A percentile compares a stretch with the other conserved stretches of the same genome.
These are phyloP conservation scores for Gossypium arboreum DNA, from an alignment of 345 rosid species.

Conservation along the genomic window DNA sequence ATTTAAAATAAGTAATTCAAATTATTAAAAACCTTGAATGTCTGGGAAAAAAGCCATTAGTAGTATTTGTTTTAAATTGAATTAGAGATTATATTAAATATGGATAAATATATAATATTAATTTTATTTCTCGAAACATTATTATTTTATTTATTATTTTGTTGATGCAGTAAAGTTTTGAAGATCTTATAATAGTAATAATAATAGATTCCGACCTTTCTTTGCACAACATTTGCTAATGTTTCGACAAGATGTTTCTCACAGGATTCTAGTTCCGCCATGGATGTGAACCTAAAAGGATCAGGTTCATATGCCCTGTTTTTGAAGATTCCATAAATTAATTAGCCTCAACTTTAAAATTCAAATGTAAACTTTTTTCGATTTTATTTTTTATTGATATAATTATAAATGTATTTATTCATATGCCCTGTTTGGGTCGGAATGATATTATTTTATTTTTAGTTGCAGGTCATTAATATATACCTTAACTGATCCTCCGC, in stretches of 20 bases:
- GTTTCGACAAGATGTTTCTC: constrained; percentile 48
- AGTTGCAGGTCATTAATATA: neutral
- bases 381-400: too few species aligned
- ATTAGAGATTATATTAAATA: too few species aligned
- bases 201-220: constrained; percentile 37
- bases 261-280: constrained; percentile 18
- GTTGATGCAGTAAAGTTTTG: too few species aligned
- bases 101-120: too few species aligned
- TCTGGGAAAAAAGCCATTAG: too few species aligned
- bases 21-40: too few species aligned
- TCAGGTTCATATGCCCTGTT: constrained; percentile 59
- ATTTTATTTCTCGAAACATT: too few species aligned
- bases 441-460: neutral
- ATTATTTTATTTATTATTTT: too few species aligned
- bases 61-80: too few species aligned
- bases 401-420: too few species aligned
- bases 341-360: neutral
- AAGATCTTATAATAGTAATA: neutral
- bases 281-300: constrained; percentile 38
- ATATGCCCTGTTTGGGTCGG: too few species aligned
- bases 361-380: neutral
- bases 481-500: constrained; percentile 62
- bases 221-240: constrained; percentile 41
- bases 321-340: neutral
- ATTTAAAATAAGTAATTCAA: too few species aligned